A percentile compares a stretch with the other conserved stretches of the same genome.
phyloP scores from a whole-genome alignment of 257 asterid genomes.

The Marsdenia floribunda region DNA sequence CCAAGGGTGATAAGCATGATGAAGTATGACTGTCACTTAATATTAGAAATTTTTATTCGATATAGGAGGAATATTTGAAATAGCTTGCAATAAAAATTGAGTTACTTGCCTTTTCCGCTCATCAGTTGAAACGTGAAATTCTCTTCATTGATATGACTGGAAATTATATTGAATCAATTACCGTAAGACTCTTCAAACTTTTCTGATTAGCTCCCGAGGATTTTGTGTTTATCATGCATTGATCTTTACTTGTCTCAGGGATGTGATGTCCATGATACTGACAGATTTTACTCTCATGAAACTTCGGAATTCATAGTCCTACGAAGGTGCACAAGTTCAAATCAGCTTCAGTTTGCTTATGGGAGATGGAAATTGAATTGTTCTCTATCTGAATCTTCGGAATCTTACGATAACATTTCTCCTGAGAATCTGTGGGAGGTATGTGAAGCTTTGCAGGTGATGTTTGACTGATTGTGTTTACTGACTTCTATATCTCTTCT shows the following conservation, averaged over 20 bases:
- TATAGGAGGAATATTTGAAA: not conserved
- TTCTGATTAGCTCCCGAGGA: not conserved
- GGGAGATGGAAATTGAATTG: conserved; percentile 50
- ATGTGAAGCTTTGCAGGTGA: conserved; percentile 12
- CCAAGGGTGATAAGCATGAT: not conserved
- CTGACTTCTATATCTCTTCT: not conserved
- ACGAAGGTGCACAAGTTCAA: conserved; percentile 31
- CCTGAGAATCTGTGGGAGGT: conserved; percentile 96
- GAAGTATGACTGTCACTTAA: not conserved
- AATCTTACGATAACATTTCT: conserved; percentile 41
- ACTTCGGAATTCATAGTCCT: conserved; percentile 23
- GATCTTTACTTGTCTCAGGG: conserved; percentile 38
- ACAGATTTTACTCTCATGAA: conserved; percentile 34
- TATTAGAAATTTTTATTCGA: not conserved
- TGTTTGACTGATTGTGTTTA: not conserved
- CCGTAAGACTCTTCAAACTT: no score
- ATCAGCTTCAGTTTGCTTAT: conserved; percentile 23
- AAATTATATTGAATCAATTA: not conserved
- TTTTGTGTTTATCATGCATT: not conserved
- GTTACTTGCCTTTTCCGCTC: not conserved
- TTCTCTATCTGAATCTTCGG: conserved; percentile 41
- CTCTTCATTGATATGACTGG: not conserved
- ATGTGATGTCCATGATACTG: conserved; percentile 44
- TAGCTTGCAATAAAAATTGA: not conserved
- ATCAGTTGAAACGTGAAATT: not conserved